Evolutionary conservation across 1,284 basidiomycete species (phyloP), one percentile per base, ranked within the genome.

Genomic region (Vanrija humicola): DNA sequence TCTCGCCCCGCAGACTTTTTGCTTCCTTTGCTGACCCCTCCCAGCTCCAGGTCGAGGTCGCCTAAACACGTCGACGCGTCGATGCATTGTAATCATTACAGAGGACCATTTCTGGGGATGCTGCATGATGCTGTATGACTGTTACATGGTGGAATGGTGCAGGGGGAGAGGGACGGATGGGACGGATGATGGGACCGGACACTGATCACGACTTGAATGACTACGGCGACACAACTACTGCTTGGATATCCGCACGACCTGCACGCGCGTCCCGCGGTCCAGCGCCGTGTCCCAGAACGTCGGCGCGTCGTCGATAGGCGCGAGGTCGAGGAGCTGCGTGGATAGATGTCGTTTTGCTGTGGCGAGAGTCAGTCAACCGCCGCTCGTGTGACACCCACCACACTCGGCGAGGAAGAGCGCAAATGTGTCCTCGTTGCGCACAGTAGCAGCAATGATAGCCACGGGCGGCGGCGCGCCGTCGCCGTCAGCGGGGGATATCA

Each of bases 351-450:
- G 14, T 3, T 18, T 18, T 6, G n/a, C 58, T 59, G 54, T 1
- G 4, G 53, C 40, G 55, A 50, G 4, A 39, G 34, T 34, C n/a
- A 9, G 12, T 10, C 2, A 9, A 9, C 28, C 3, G 8, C 29
- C 49, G 43, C 6, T 19, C 28, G 56, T 49, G 50, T 21, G 18
- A 26, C 6, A 59, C 64, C n/a, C 48, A 71, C 71, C 38, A 48
- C 75, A 77, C 1, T 51, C 62, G 0, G 54, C 29, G 16, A 62
- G n/a, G 51, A 78, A 78, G 3, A 64, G 45, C 3, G 59, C 56
- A 21, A 76, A 70, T 5, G 77, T 78, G 15, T 58, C 44, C 48
- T 67, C 60, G 56, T 77, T 78, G n/a, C 77, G 66, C 15, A 77
- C 66, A 1, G 77, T 78, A 4, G 77, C 75, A 3, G 76, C 70